Evolutionary conservation across 805 yeast species (phyloP), one percentile per base, ranked within the genome.

Genomic region (Cyberlindnera maclurae): DNA sequence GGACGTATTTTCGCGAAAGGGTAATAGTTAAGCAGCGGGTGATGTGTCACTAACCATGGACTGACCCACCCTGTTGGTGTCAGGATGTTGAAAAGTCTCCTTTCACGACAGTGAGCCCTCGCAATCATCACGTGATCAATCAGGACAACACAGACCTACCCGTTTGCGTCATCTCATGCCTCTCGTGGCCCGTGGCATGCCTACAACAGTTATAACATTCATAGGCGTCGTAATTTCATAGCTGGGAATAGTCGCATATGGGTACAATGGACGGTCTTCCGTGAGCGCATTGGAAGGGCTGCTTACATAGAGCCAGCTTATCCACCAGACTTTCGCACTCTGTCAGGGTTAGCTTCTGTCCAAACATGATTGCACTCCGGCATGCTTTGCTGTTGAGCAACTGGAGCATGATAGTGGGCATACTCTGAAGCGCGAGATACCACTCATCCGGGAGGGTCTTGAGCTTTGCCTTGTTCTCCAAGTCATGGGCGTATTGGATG

Each of bases 271-370:
- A 73, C 0, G 95, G 94, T 40, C 95, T 59, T 0, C 95, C 95
- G 56, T 86, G 95, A 0, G 95, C 95, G 64, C 95, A 87, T 39
- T 72, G 77, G 46, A 83, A 81, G 0, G 95, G 94, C 15, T 67
- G 57, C 12, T 59, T 49, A 50, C 95, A 84, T 4, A 38, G 16
- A 0, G 64, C 46, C 22, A 86, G 62, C 2, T 58, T 44, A 1
- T 34, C 26, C 0, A 85, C 48, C 16, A 84, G 49, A 1, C 53
- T 31, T 5, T 47, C 42, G 58, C 85, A 79, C 37, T 78, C 72
- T 0, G 37, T 42, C 2, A 31, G 40, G 0, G 65, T 49, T 31
- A 87, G 54, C 1, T 38, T 29, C 31, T 75, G 77, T 0, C 95
- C 95, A 61, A 86, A 84, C 78, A 69, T 82, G 3, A 83, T 63